Conservation (phyloP, 2,329 filamentous ascomycete species). For the Penicillium decumbens region DNA sequence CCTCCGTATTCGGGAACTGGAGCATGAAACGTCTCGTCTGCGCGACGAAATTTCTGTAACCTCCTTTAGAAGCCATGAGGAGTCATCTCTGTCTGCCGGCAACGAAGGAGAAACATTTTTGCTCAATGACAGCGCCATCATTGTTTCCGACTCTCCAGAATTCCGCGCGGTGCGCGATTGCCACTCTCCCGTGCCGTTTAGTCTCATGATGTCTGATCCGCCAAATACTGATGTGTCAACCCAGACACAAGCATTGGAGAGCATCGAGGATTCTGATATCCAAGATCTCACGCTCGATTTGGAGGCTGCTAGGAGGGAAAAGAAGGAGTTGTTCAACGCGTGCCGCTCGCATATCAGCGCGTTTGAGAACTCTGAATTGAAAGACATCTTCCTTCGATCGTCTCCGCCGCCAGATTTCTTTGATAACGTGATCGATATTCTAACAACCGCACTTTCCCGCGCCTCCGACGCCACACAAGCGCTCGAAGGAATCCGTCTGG, state of each 20-base stretch:
- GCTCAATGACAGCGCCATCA: constrained; percentile 29
- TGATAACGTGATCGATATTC: constrained; percentile 34
- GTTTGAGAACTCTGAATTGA: constrained; percentile 21
- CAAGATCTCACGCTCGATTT: constrained; percentile 34
- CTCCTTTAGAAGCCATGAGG: constrained; percentile 2
- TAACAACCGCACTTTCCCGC: constrained; percentile 34
- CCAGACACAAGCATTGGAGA: constrained; percentile 15
- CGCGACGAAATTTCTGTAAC: constrained; percentile 21
- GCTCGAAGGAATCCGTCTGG: constrained; percentile 33
- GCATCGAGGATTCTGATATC: constrained; percentile 25
- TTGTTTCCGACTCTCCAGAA: constrained; percentile 33
- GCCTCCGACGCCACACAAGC: constrained; percentile 38
- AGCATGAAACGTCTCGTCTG: constrained; percentile 17
- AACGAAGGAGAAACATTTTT: constrained; percentile 26
- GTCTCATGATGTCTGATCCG: constrained; percentile 15
- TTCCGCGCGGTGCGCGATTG: constrained; percentile 17
- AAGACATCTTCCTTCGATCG: constrained; percentile 22
- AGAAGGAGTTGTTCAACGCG: constrained; percentile 38
- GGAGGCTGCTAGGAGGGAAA: constrained; percentile 39
- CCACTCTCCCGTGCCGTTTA: constrained; percentile 15
- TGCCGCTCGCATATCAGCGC: constrained; percentile 32
- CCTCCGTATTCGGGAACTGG: constrained; percentile 17
- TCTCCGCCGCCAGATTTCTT: constrained; percentile 39
- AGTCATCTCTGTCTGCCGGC: not conserved
- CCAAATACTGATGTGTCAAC: constrained; percentile 15